A percentile compares a stretch with the other conserved stretches of the same genome.
Evolutionary conservation across 139 green algal species (phyloP).

Genomic region (Pleodorina starrii): DNA sequence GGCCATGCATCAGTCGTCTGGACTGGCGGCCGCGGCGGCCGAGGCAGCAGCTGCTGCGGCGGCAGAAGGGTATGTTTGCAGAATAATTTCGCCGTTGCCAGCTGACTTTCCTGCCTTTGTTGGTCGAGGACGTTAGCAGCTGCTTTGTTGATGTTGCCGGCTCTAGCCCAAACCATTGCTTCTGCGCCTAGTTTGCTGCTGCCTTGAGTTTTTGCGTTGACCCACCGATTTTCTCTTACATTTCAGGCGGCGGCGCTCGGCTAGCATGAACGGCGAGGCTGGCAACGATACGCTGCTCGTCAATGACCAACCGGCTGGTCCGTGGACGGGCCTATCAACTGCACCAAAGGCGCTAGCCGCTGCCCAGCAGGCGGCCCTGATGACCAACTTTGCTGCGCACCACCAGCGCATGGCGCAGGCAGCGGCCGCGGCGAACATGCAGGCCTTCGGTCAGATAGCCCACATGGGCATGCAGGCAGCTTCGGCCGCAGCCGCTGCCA

Average conservation of each 20-base stretch:
- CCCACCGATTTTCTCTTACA: no score
- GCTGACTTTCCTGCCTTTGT: no score
- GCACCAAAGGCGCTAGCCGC: not conserved
- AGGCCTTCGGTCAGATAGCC: slow-evolving; percentile 3
- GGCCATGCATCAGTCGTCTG: slow-evolving; percentile 21
- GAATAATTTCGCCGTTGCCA: not conserved
- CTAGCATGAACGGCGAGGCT: slow-evolving; percentile 17
- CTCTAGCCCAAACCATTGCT: no score
- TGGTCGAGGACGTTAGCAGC: no score
- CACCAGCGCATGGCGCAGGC: slow-evolving; percentile 46
- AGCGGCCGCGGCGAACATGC: slow-evolving; percentile 9
- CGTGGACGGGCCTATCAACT: not conserved
- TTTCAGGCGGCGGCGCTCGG: slow-evolving; percentile 31
- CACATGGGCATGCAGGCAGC: slow-evolving; percentile 16
- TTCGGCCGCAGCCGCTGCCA: not conserved
- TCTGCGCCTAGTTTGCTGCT: no score
- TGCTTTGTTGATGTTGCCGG: no score
- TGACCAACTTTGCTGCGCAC: slow-evolving; percentile 11
- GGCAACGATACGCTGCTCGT: slow-evolving; percentile 24
- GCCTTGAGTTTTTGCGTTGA: no score
- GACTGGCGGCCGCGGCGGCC: slow-evolving; percentile 11
- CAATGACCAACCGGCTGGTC: slow-evolving; percentile 1
- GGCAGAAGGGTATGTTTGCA: slow-evolving; percentile 24
- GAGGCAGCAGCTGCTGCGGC: slow-evolving; percentile 8
- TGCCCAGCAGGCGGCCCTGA: slow-evolving; percentile 44